Evolutionary conservation across 805 yeast species (phyloP), one percentile per base, ranked within the genome.

Genomic region (Hanseniaspora occidentalis): DNA sequence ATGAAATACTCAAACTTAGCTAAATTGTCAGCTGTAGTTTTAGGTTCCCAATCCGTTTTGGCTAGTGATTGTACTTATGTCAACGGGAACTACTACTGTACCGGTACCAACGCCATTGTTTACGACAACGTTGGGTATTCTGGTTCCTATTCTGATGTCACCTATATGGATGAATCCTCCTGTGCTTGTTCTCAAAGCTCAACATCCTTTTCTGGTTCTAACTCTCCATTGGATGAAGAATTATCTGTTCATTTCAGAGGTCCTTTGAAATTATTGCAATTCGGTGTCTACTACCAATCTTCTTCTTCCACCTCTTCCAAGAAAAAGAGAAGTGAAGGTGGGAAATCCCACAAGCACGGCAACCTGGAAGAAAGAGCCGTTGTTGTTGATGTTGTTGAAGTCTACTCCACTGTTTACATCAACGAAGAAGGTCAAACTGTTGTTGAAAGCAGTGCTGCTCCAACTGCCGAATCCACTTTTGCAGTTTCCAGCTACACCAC

Each of bases 261-360:
- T 35, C 92, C 92, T 8, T 55, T 81, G 44, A 61, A 69, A 13
- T 64, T 81, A 51, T 58, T 62, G 44, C 69, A 72, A 50, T 85
- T 92, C 57, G 96, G 88, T 61, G 96, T 84, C 42, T 92, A 88
- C 70, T 77, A 79, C 54, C 88, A 84, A 47, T 56, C 73, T 20
- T 49, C 69, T n/a, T 51, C 67, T 34, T 52, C 68, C 31, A 46
- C 63, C 22, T 45, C 61, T 39, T 58, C 65, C 49, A 59, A 65
- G 47, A 69, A 66, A 53, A 70, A 70, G 58, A 69, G 64, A 45
- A 63, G 55, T 8, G 65, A 58, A 20, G 70, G 62, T 43, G 74
- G 67, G 5, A 51, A 48, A 41, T 47, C 37, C 16, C 34, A 47
- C 47, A 35, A 50, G 47, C 40, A 40, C 31, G 29, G 29, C 35